A percentile compares a stretch with the other conserved stretches of the same genome.
Conservation (phyloP, 192 early-diverging fungal genomes). For the Podochytrium sp. region DNA sequence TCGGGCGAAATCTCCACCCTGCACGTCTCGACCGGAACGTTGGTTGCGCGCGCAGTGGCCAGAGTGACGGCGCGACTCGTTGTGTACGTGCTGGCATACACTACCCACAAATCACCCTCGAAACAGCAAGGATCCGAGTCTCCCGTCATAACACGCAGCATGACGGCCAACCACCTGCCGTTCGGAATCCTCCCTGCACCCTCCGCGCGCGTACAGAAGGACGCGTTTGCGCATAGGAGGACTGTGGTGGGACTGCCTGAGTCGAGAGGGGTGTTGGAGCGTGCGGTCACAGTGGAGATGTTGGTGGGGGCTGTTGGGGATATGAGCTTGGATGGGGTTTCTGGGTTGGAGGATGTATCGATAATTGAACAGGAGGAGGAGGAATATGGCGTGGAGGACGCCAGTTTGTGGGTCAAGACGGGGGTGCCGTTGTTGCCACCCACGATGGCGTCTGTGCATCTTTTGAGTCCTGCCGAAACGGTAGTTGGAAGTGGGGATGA, state of each 20-base stretch:
- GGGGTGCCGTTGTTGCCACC: background rate
- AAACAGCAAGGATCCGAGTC: background rate
- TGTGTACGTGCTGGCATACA: background rate
- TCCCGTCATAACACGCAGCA: background rate
- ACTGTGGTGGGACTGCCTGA: background rate
- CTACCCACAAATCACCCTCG: background rate
- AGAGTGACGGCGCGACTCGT: conserved; percentile 19
- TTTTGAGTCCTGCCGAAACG: background rate
- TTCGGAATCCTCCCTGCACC: background rate
- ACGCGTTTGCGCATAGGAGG: background rate
- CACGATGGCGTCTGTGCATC: background rate
- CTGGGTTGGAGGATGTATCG: too few relatives aligned
- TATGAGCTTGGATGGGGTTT: background rate
- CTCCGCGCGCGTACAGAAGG: background rate
- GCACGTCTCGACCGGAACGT: conserved; percentile 8
- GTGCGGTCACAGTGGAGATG: background rate
- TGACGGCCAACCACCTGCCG: background rate
- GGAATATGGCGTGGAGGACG: too few relatives aligned
- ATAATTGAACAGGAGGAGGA: too few relatives aligned
- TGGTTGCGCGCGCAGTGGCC: conserved; percentile 36
- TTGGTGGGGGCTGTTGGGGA: background rate
- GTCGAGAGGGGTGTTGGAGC: background rate
- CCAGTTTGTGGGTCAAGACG: background rate
- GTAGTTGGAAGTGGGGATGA: background rate
- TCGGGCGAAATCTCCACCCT: conserved; percentile 25